Conservation (phyloP, 2,329 filamentous ascomycete species). For the Davidsoniella virescens region DNA sequence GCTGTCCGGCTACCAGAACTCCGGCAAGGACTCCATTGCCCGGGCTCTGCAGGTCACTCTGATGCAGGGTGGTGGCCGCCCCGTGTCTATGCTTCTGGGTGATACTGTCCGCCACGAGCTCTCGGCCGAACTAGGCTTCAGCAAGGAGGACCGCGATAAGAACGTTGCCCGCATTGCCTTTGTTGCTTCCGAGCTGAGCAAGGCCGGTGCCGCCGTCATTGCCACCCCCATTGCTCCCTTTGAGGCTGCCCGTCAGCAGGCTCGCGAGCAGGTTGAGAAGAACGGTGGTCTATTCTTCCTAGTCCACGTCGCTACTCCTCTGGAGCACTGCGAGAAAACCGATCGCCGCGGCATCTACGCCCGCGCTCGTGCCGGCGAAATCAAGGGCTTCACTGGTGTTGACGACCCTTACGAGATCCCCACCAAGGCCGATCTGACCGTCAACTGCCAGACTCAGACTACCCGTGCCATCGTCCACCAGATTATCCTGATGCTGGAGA, state of each 20-base stretch:
- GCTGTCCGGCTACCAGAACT: conserved; percentile 93
- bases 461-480: conserved; percentile 92
- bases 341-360: conserved; percentile 85
- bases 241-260: conserved; percentile 58
- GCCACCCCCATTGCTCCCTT: conserved; percentile 93
- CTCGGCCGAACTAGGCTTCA: conserved; percentile 90
- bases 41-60: conserved; percentile 91
- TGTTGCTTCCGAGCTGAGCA: conserved; percentile 86
- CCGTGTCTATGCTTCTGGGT: conserved; percentile 84
- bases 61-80: conserved; percentile 92
- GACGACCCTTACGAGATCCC: conserved; percentile 93
- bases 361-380: conserved; percentile 70
- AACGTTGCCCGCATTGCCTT: conserved; percentile 96
- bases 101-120: conserved; percentile 91
- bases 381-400: conserved; percentile 96
- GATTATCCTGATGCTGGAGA: conserved; percentile 86
- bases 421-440: conserved; percentile 62
- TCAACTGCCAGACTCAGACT: conserved; percentile 71
- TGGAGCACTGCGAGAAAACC: conserved; percentile 88
- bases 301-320: conserved; percentile 80
- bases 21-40: conserved; percentile 90
- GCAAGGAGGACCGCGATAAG: conserved; percentile 74
- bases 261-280: conserved; percentile 73
- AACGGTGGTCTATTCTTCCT: conserved; percentile 76
- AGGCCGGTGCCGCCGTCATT: conserved; percentile 85